Evolutionary conservation across 2,329 filamentous ascomycete species (phyloP).

Genomic region (Pestalotiopsis sp.): DNA sequence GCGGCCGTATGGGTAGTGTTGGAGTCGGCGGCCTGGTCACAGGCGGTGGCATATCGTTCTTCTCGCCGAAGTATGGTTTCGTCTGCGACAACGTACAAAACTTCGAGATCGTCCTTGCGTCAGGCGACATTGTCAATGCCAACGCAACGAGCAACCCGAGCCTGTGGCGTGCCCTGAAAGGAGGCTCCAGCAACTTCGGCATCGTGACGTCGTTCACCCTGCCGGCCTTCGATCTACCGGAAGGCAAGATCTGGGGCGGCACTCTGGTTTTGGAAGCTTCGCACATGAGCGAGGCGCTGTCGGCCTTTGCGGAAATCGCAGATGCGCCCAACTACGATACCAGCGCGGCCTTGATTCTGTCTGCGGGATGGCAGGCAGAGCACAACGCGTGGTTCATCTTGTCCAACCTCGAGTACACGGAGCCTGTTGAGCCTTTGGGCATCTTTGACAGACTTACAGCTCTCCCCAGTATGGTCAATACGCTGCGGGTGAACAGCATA

Average conservation of each 20-base stretch:
- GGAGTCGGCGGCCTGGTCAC: background rate
- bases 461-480: background rate
- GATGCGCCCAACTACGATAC: background rate
- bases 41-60: background rate
- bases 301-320: background rate
- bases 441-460: background rate
- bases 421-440: background rate
- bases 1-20: background rate
- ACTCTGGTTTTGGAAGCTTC: background rate
- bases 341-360: background rate
- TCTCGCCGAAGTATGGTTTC: background rate
- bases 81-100: conserved; percentile 19
- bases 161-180: conserved; percentile 56
- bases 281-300: background rate
- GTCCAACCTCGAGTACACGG: background rate
- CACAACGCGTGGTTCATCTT: background rate
- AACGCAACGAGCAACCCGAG: conserved; percentile 41
- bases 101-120: conserved; percentile 43
- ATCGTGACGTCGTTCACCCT: conserved; percentile 36
- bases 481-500: background rate
- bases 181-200: conserved; percentile 49
- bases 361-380: background rate
- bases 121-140: conserved; percentile 41
- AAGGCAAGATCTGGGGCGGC: conserved; percentile 8
- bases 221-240: conserved; percentile 10